Evolutionary conservation across 2,329 filamentous ascomycete species (phyloP), one percentile per base, ranked within the genome.

Genomic region (Fusarium oxysporum): DNA sequence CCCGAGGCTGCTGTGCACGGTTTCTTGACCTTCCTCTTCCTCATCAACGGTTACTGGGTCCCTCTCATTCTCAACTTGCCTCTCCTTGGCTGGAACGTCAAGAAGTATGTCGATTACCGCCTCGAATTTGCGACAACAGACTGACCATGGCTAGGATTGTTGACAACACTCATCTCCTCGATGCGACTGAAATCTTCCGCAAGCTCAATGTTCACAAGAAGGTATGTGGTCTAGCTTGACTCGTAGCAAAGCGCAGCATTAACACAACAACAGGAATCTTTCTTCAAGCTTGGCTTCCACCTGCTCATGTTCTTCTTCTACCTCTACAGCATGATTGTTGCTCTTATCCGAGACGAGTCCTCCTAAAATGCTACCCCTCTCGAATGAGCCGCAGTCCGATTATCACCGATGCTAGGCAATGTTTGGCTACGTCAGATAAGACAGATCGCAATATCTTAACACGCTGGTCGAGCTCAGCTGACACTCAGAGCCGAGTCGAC

Each of bases 281-380:
- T 99, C 84, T 92, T 96, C 87, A 99, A 99, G 87, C 93, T 99
- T 47, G 96, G 96, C 63, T 99, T 99, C 89, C 96, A 99, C 85
- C 88, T 99, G 69, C 84, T 99, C 86, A 98, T 99, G 95, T 99
- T 99, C 90, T 99, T 99, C 91, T 99, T 98, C 90, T 99, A 99
- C 86, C 92, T 99, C 64, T 97, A 97, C 90, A 97, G 93, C 92
- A 97, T 96, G 93, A 96, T 96, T 78, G 96, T 98, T 74, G 96
- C 96, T 76, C 89, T 99, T 72, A 99, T 99, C 87, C 92, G 93
- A 81, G 96, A 98, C 84, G 96, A 99, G 86, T 90, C 93, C 68
- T 90, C 95, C 84, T 97, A 92, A 92, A 55, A 65, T 62, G 51
- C 59, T 53, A 14, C 56, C 45, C 45, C 35, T 68, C 43, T 53